Base-by-base conservation (phyloP, 2,329 filamentous ascomycete genomes). In the Colletotrichum cereale region DNA sequence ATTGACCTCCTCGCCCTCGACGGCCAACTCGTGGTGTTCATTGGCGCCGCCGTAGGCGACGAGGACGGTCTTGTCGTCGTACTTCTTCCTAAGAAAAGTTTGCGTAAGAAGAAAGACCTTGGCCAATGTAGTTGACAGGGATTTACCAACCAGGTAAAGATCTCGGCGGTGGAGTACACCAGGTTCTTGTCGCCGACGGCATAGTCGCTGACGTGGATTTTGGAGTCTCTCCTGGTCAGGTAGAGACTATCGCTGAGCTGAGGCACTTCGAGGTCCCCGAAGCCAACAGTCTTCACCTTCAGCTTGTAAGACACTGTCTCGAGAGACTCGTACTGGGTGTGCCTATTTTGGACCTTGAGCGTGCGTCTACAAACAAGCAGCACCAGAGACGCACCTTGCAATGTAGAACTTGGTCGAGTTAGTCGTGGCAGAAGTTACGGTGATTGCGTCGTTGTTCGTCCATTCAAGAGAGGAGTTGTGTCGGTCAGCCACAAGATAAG, bases 81-180 rank as follows among this genome's bases (percentile, higher is more conserved):
- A 89, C 73, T 88, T 85, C 78, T 92, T 90, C 86, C 73, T 74
- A 38, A 12, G 2, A 1, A 44, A 40, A 6, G 1, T 0, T 5
- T 53, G 34, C 6, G 8, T 60, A 26, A 63, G 12, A 2, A 36
- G 4, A 21, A 18, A 11, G 18, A 2, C 0, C 3, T 34, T 5
- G 24, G 14, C 8, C 26, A 12, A 0, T 2, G n/a, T 3, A 7
- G 16, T 6, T 14, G 0, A 29, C 21, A 10, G 36, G 36, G 5
- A 16, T 0, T 0, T 14, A 44, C 52, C 16, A 52, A 67, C 62
- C 89, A 91, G 0, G 89, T 91, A 74, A 89, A 89, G 62, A 92
- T 86, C 76, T 93, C 90, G 0, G 89, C 89, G 5, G 90, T 90
- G 0, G 88, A 91, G 80, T 92, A 92, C 1, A 91, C 80, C n/a